phyloP scores from a whole-genome alignment of 345 rosid species.

The Draba incana region DNA sequence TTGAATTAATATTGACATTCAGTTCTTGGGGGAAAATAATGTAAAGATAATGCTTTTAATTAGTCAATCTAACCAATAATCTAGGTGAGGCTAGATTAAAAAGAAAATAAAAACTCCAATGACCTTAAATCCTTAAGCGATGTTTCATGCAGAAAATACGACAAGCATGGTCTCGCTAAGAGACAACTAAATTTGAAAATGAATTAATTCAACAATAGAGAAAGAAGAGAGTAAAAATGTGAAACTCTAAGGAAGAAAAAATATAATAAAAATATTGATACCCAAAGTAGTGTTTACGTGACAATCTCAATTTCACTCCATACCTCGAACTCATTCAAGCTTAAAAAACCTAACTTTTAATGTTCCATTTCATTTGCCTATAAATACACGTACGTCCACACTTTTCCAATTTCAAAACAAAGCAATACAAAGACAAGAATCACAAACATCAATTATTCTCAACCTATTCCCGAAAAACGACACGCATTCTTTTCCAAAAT shows the following conservation, averaged over 20 bases:
- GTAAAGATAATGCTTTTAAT: background rate
- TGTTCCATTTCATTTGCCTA: conserved; percentile 36
- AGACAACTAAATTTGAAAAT: conserved; percentile 22
- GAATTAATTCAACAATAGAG: conserved; percentile 10
- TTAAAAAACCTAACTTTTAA: conserved; percentile 29
- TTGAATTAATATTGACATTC: conserved; percentile 12
- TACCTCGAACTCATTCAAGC: conserved; percentile 43
- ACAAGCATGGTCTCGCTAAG: conserved; percentile 35
- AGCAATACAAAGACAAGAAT: conserved; percentile 35
- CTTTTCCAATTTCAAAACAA: conserved; percentile 19
- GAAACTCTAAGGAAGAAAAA: conserved; percentile 22
- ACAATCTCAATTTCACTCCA: conserved; percentile 46
- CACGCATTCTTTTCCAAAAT: conserved; percentile 10
- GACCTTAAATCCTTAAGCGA: conserved; percentile 39
- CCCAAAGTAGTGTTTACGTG: conserved; percentile 39
- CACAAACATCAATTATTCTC: conserved; percentile 28
- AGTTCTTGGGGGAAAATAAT: background rate
- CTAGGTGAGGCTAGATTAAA: background rate
- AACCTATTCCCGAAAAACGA: conserved; percentile 10
- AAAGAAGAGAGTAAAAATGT: conserved; percentile 13
- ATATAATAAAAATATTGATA: background rate
- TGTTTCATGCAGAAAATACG: conserved; percentile 43
- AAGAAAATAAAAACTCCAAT: background rate
- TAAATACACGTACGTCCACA: conserved; percentile 32
- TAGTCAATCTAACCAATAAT: conserved; percentile 22